Evolutionary conservation across 768 basidiomycete genomes (phyloP).

Genomic region (Phlegmacium glaucopus): DNA sequence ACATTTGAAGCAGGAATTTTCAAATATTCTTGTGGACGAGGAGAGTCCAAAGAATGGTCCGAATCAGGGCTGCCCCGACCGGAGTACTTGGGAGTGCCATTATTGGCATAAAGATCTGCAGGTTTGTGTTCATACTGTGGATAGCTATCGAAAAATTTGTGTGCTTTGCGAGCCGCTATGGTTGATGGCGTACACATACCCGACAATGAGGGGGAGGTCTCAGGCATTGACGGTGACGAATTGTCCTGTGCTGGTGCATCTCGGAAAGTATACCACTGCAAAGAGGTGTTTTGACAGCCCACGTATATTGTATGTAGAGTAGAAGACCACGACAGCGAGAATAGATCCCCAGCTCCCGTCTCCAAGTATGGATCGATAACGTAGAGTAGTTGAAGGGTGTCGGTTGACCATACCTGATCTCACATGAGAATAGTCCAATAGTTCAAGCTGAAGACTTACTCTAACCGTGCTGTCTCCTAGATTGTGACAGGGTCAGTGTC

Average conservation of each 20-base stretch:
- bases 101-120: conserved; percentile 67
- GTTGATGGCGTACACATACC: conserved; percentile 35
- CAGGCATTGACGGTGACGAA: conserved; percentile 14
- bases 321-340: conserved; percentile 78
- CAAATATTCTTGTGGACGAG: conserved; percentile 38
- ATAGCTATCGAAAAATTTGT: conserved; percentile 93
- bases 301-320: conserved; percentile 70
- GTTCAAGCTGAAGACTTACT: conserved; percentile 38
- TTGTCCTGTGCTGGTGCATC: conserved; percentile 11
- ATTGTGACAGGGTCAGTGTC: conserved; percentile 2
- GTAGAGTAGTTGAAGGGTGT: conserved; percentile 60
- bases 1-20: conserved; percentile 67
- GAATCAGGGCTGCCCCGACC: conserved; percentile 31
- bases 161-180: conserved; percentile 45
- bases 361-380: conserved; percentile 77
- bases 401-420: conserved; percentile 78
- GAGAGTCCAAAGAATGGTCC: conserved; percentile 20
- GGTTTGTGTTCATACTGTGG: conserved; percentile 66
- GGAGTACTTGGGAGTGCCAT: conserved; percentile 29
- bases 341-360: conserved; percentile 82
- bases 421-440: conserved; percentile 2
- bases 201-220: conserved; percentile 18
- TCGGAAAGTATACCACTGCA: conserved; percentile 81
- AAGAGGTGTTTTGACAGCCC: conserved; percentile 90
- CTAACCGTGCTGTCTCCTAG: conserved; percentile 86